Conservation (phyloP, 345 rosid genomes). For the Eucalyptus shirleyi region DNA sequence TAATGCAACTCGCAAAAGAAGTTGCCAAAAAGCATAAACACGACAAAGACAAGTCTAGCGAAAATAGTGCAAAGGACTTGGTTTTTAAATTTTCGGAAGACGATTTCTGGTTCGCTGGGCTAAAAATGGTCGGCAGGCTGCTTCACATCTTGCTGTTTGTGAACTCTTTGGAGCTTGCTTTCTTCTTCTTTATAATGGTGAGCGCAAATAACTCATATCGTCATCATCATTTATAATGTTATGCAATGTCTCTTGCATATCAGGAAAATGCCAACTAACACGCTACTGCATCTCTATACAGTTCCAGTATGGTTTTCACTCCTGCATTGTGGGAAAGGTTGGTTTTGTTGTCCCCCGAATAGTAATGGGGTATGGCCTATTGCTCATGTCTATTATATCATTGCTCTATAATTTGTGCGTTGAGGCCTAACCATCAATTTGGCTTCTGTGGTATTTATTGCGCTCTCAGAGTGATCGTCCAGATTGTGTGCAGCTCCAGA, state of each 20-base stretch:
- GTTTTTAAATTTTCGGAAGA: no score
- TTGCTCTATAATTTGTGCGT: not conserved
- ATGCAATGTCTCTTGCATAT: no score
- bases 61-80: no score
- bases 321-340: no score
- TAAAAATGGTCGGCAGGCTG: constrained; percentile 35
- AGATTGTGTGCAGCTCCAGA: constrained; percentile 64
- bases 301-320: no score
- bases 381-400: not conserved
- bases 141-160: constrained; percentile 73
- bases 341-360: constrained; percentile 41
- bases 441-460: not conserved
- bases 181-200: constrained; percentile 72
- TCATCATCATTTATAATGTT: not conserved
- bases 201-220: not conserved
- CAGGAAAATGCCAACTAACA: no score
- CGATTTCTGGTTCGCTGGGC: constrained; percentile 51
- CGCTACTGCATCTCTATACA: no score
- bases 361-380: constrained; percentile 43
- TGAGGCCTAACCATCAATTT: not conserved
- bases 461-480: constrained; percentile 34
- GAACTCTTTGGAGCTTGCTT: constrained; percentile 74
- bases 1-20: no score
- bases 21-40: no score
- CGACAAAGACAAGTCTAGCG: no score